phyloP scores from a whole-genome alignment of 371 early-diverging fungal genomes.

The Coemansia sp. region DNA sequence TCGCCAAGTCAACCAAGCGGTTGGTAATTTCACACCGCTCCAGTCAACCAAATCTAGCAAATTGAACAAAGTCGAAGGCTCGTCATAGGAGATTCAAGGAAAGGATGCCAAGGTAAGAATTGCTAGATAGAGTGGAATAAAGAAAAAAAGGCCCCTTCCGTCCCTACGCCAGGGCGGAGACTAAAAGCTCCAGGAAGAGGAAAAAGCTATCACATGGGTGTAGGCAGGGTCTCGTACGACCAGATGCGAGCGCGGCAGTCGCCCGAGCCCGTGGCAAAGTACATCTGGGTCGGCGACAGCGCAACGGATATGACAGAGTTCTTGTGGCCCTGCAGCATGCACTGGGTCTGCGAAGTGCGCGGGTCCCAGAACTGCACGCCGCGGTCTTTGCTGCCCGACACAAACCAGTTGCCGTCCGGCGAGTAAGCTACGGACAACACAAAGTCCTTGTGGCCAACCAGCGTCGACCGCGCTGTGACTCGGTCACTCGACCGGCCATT shows the following conservation, averaged over 20 bases:
- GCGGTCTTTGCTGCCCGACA: constrained; percentile 93
- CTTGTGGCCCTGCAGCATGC: constrained; percentile 96
- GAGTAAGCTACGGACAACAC: constrained; percentile 94
- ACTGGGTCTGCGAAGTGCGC: constrained; percentile 70
- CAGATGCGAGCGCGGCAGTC: constrained; percentile 57
- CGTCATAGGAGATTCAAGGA: too few species aligned
- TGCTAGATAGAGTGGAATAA: neutral
- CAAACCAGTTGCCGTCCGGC: constrained; percentile 89
- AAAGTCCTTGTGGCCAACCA: constrained; percentile 86
- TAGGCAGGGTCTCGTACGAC: neutral
- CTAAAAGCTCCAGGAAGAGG: neutral
- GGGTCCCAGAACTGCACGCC: constrained; percentile 96
- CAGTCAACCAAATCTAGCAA: too few species aligned
- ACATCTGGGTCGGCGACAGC: constrained; percentile 71
- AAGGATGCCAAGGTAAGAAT: too few species aligned
- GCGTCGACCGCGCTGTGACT: constrained; percentile 42
- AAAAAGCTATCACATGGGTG: constrained; percentile 14
- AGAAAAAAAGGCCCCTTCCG: neutral
- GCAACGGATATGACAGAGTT: constrained; percentile 97
- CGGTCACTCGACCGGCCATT: constrained; percentile 31
- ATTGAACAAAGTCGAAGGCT: too few species aligned
- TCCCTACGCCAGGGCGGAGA: neutral
- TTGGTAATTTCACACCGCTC: too few species aligned
- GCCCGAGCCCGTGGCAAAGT: constrained; percentile 95
- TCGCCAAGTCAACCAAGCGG: too few species aligned